Base-by-base conservation (phyloP, 805 yeast genomes). In the Metschnikowia sp. region DNA sequence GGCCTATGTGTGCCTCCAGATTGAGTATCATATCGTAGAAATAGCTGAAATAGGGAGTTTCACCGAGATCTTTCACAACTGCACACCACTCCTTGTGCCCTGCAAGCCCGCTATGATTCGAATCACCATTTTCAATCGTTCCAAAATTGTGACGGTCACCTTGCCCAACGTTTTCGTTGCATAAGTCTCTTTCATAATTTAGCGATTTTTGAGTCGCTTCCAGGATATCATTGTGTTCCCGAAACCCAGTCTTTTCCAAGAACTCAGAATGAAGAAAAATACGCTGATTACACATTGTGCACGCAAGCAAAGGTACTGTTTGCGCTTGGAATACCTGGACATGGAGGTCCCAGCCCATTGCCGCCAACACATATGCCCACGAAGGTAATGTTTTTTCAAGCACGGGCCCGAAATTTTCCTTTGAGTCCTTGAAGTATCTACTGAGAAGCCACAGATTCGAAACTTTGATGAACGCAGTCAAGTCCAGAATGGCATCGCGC, bases 1-100 rank as follows among this genome's bases (percentile, higher is more conserved):
- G 49, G 2, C 68, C 70, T 12, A 66, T 58, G 35, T 54, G 55
- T 2, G 40, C 39, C 34, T 56, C 63, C 39, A 66, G 61, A 4
- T 45, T 33, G 1, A 59, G 13, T 3, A 70, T 32, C 52, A 63
- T 49, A 4, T 61, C 50, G 12, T 51, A 48, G 36, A 69, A 55
- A 46, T 69, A 72, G 9, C 55, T 51, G 31, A 49, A 48, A 10
- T 52, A 53, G 3, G 53, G 26, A 26, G 39, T 41, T 9, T 30
- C 53, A 13, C 39, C 59, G 40, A 62, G 49, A n/a, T 41, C 40
- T 30, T 48, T 46, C 1, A 51, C 42, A 40, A 55, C 53, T 10
- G 62, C 50, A 54, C 77, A 72, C 76, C 76, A 72, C 1, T 45
- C 47, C 43, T 69, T 69, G 52, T 72, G 76, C 38, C 69, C 32